Evolutionary conservation across 805 yeast species (phyloP), one percentile per base, ranked within the genome.

Genomic region (Schizosaccharomyces cryophilus): DNA sequence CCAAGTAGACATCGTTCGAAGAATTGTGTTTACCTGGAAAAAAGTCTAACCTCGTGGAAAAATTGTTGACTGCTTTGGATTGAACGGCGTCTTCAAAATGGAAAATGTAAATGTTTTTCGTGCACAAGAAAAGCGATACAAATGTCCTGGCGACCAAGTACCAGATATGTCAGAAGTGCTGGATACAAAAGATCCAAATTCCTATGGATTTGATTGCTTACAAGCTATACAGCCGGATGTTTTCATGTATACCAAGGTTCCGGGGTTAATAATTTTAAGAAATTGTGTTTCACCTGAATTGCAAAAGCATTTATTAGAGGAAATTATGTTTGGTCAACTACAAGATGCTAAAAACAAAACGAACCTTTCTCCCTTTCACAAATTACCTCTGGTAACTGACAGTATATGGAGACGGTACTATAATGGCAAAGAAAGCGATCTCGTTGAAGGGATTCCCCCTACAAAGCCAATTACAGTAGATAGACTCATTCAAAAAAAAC

Each of bases 401-500:
- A 40, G 42, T 40, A 26, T 56, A 24, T 56, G 60, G 60, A 30
- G 29, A 30, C n/a, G 30, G 45, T 56, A 56, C 45, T 9, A 40
- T 6, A 19, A 56, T 11, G 47, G 60, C 6, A 24, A 11, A 45
- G 60, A 56, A 7, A 35, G 29, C 13, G n/a, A 19, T 19, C n/a
- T 30, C 26, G 15, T 56, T 4, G 42, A 26, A 9, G 29, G 42
- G 21, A 30, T 30, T 30, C 26, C 45, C 7, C 26, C 21, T 19
- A 29, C 29, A 19, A 59, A 59, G 26, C 61, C 61, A 2, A 17
- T 24, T 19, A 38, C 61, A 38, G 51, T 40, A 17, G 26, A 42
- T 1, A 30, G 35, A 11, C 54, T 59, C 6, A 13, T 59, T 42
- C 51, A 59, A n/a, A 42, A 54, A 42, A 69, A 71, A 60, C 66